Conservation (phyloP, 768 basidiomycete genomes). For the Sarcomyxa edulis region DNA sequence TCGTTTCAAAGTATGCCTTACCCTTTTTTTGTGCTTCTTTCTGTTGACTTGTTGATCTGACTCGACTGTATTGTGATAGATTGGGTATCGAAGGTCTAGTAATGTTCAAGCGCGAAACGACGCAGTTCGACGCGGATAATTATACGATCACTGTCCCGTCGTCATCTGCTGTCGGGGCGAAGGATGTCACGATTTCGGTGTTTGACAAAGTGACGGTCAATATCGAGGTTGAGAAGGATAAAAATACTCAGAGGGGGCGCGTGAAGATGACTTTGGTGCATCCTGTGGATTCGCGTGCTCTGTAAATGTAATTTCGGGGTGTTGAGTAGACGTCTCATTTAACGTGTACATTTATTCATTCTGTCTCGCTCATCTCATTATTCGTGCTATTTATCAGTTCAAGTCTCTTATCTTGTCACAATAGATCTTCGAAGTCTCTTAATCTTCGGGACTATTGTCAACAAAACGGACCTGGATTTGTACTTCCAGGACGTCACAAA, state of each 20-base stretch:
- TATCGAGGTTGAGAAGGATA: slow-evolving; percentile 92
- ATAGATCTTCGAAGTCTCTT: too few relatives aligned
- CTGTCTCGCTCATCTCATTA: too few relatives aligned
- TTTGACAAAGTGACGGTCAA: slow-evolving; percentile 93
- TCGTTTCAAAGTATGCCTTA: slow-evolving; percentile 78
- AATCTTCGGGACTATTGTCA: too few relatives aligned
- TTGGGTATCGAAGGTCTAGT: slow-evolving; percentile 93
- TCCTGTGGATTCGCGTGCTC: slow-evolving; percentile 51
- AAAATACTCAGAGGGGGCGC: slow-evolving; percentile 84
- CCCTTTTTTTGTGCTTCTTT: background rate
- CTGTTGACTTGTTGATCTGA: background rate
- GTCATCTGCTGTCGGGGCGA: slow-evolving; percentile 15
- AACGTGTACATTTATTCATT: too few relatives aligned
- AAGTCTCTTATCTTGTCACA: too few relatives aligned
- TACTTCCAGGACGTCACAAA: too few relatives aligned
- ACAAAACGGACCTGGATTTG: too few relatives aligned
- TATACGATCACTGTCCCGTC: slow-evolving; percentile 75
- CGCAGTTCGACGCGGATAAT: slow-evolving; percentile 86
- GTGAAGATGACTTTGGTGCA: slow-evolving; percentile 78
- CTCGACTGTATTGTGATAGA: slow-evolving; percentile 31
- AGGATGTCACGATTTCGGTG: slow-evolving; percentile 66
- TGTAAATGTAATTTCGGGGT: too few relatives aligned
- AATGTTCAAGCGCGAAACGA: slow-evolving; percentile 81
- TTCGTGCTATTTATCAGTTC: too few relatives aligned
- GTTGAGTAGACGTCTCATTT: too few relatives aligned